Conservation (phyloP, 1,284 basidiomycete species). For the Cerrena zonata region DNA sequence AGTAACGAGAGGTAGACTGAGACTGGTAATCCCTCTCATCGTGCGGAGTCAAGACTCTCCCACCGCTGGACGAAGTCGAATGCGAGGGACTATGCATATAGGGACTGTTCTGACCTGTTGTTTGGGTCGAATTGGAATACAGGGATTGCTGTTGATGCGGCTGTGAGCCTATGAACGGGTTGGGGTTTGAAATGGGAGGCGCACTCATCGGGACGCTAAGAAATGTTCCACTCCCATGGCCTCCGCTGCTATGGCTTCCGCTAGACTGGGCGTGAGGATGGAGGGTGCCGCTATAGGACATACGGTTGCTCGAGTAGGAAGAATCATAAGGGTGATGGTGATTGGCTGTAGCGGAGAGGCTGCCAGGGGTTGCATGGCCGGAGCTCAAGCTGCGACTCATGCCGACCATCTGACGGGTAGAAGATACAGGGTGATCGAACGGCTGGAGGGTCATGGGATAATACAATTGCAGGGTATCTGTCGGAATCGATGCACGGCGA, state of each 20-base stretch:
- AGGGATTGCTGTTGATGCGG: slow-evolving; percentile 17
- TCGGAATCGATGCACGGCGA: slow-evolving; percentile 39
- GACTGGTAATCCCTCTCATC: neutral
- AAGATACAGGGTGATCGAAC: slow-evolving; percentile 17
- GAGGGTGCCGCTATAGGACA: slow-evolving; percentile 20
- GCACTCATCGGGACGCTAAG: slow-evolving; percentile 21
- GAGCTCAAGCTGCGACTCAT: slow-evolving; percentile 24
- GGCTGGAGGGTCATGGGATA: slow-evolving; percentile 70
- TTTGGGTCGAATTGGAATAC: slow-evolving; percentile 16
- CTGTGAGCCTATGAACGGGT: slow-evolving; percentile 18
- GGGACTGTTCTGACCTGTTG: slow-evolving; percentile 5
- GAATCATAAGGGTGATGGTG: slow-evolving; percentile 23
- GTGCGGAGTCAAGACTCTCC: slow-evolving; percentile 21
- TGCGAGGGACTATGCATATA: slow-evolving; percentile 13
- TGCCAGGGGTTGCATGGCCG: slow-evolving; percentile 23
- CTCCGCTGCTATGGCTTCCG: slow-evolving; percentile 11
- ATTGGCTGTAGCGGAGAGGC: slow-evolving; percentile 14
- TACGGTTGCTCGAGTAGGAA: slow-evolving; percentile 19
- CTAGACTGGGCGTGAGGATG: slow-evolving; percentile 13
- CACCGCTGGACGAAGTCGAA: slow-evolving; percentile 13
- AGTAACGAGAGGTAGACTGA: slow-evolving; percentile 8
- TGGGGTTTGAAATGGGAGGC: slow-evolving; percentile 15
- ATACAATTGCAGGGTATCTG: slow-evolving; percentile 63
- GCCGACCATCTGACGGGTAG: slow-evolving; percentile 27
- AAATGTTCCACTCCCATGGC: slow-evolving; percentile 14